These are phyloP conservation scores for Cladophialophora yegresii DNA, from an alignment of 2,329 filamentous ascomycete genomes.

Conservation along the genomic window DNA sequence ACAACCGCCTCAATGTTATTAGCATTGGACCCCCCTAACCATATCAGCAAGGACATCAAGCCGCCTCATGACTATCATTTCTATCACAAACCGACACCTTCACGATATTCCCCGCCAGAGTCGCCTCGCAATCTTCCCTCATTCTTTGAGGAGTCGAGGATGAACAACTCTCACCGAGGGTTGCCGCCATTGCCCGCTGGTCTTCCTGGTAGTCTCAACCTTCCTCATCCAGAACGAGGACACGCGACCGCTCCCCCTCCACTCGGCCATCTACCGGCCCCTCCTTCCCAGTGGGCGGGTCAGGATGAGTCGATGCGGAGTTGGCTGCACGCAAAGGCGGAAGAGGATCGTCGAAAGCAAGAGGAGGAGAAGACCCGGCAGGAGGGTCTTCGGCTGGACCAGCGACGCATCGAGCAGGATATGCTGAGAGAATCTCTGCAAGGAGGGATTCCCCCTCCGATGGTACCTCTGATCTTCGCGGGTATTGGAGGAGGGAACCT, in stretches of 20 bases:
- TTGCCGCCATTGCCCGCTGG: conserved; percentile 52
- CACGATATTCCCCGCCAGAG: conserved; percentile 47
- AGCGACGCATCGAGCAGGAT: conserved; percentile 70
- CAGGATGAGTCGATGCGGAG: conserved; percentile 70
- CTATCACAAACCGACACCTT: conserved; percentile 44
- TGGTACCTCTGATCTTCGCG: conserved; percentile 74
- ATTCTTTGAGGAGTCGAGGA: conserved; percentile 47
- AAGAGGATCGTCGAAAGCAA: conserved; percentile 72
- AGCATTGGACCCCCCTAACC: conserved; percentile 50
- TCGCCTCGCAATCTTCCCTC: conserved; percentile 41
- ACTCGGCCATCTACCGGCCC: conserved; percentile 61
- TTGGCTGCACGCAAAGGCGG: conserved; percentile 70
- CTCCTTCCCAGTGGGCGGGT: conserved; percentile 66
- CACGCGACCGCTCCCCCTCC: conserved; percentile 39
- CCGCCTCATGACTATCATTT: conserved; percentile 53
- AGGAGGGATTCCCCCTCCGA: conserved; percentile 70
- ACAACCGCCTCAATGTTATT: conserved; percentile 51
- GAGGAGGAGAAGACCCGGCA: conserved; percentile 69
- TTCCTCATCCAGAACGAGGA: conserved; percentile 35
- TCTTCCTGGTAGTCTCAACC: conserved; percentile 55
- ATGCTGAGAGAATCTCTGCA: conserved; percentile 70
- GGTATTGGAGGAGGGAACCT: conserved; percentile 67
- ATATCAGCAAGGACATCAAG: conserved; percentile 51
- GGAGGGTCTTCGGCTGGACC: conserved; percentile 69
- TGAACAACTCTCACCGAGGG: conserved; percentile 70